phyloP scores from a whole-genome alignment of 2,329 filamentous ascomycete genomes.

The Coniochaeta sp. region DNA sequence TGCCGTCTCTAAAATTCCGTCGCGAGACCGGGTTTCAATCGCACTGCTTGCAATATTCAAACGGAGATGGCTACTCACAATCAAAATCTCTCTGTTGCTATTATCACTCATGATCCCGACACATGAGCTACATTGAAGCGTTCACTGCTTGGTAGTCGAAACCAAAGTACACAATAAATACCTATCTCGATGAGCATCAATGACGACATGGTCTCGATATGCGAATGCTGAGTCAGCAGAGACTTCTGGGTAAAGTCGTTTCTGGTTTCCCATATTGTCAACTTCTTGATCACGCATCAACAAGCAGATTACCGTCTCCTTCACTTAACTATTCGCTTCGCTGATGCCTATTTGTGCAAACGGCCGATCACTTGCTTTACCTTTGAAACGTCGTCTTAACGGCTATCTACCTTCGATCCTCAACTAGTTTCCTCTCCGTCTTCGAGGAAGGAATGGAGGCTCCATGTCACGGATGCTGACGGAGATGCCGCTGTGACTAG shows the following conservation, averaged over 20 bases:
- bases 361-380: not conserved
- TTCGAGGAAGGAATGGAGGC: no score
- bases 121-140: not conserved
- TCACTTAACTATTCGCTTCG: not conserved
- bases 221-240: not conserved
- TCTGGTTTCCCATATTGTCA: no score
- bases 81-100: slow-evolving; percentile 9
- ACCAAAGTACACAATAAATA: not conserved
- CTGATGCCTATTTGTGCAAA: not conserved
- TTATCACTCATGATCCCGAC: slow-evolving; percentile 7
- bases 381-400: not conserved
- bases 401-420: not conserved
- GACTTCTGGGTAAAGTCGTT: no score
- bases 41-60: not conserved
- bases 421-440: no score
- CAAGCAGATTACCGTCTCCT: not conserved
- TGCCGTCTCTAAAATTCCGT: no score
- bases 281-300: no score
- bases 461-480: not conserved
- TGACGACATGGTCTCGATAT: not conserved
- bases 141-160: not conserved
- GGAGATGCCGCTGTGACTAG: not conserved
- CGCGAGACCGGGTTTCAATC: no score
- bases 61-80: slow-evolving; percentile 4
- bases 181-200: not conserved